Evolutionary conservation across 768 basidiomycete species (phyloP).

Genomic region (Rhodotorula babjevae): DNA sequence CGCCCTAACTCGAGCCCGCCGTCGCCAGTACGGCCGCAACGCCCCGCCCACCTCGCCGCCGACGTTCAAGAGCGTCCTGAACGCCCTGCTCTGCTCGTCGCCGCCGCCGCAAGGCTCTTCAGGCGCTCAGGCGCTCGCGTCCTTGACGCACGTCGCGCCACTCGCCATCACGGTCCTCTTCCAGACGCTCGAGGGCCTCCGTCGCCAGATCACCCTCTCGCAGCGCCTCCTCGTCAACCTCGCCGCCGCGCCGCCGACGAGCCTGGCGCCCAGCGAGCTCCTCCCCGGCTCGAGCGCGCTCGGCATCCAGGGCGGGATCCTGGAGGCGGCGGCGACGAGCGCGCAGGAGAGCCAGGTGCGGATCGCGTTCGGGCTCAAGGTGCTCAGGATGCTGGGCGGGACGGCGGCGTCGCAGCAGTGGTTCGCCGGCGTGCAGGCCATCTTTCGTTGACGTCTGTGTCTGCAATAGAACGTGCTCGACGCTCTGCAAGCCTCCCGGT

Average conservation of each 20-base stretch:
- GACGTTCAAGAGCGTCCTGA: background rate
- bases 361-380: background rate
- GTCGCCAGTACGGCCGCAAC: background rate
- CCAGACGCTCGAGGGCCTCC: conserved; percentile 2
- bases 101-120: background rate
- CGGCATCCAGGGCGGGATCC: background rate
- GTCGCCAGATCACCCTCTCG: background rate
- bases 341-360: background rate
- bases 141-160: background rate
- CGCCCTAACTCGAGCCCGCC: background rate
- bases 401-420: background rate
- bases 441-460: background rate
- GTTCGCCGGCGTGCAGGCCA: background rate
- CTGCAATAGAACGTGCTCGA: too few species aligned
- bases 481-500: too few species aligned
- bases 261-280: background rate
- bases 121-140: background rate
- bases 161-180: conserved; percentile 5
- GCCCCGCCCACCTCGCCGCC: background rate
- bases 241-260: background rate
- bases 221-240: conserved; percentile 1
- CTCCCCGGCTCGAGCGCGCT: too few species aligned
- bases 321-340: conserved; percentile 8
- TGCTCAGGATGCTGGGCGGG: background rate
- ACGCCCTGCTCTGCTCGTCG: background rate